Evolutionary conservation across 805 yeast species (phyloP).

Genomic region (Candida glaebosa): DNA sequence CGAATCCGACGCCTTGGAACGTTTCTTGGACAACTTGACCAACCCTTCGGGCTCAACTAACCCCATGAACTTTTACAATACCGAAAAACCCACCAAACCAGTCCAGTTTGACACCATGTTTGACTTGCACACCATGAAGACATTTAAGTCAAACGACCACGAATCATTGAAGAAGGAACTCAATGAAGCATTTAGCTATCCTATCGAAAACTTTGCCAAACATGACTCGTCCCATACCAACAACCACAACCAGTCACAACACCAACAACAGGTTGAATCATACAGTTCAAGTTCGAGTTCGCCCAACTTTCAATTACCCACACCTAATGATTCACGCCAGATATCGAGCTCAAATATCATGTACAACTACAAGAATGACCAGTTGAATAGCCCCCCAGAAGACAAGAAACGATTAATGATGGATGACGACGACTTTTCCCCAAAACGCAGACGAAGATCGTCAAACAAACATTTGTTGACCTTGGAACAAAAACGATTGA

Average conservation of each 20-base stretch:
- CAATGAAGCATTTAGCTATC: conserved; percentile 30
- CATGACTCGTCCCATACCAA: not conserved
- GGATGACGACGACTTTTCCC: conserved; percentile 8
- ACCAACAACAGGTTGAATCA: not conserved
- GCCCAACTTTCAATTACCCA: conserved; percentile 22
- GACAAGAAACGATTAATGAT: conserved; percentile 8
- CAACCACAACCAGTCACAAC: not conserved
- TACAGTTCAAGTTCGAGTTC: conserved; percentile 1
- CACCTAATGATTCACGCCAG: conserved; percentile 32
- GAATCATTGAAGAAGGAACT: conserved; percentile 24
- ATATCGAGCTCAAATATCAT: conserved; percentile 13
- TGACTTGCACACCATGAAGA: conserved; percentile 30
- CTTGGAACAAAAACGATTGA: conserved; percentile 38
- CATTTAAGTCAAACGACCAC: conserved; percentile 8
- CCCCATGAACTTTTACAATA: conserved; percentile 30
- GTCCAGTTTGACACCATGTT: conserved; percentile 13
- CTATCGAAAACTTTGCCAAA: conserved; percentile 8
- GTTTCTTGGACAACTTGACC: conserved; percentile 39
- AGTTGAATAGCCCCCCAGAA: not conserved
- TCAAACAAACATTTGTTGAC: conserved; percentile 34
- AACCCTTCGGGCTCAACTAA: conserved; percentile 20
- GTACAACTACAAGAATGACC: conserved; percentile 5
- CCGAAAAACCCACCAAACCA: conserved; percentile 2
- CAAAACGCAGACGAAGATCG: conserved; percentile 24
- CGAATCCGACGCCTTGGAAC: conserved; percentile 37